Evolutionary conservation across 768 basidiomycete species (phyloP), one percentile per base, ranked within the genome.

Genomic region (Leccinum subgranulosum): DNA sequence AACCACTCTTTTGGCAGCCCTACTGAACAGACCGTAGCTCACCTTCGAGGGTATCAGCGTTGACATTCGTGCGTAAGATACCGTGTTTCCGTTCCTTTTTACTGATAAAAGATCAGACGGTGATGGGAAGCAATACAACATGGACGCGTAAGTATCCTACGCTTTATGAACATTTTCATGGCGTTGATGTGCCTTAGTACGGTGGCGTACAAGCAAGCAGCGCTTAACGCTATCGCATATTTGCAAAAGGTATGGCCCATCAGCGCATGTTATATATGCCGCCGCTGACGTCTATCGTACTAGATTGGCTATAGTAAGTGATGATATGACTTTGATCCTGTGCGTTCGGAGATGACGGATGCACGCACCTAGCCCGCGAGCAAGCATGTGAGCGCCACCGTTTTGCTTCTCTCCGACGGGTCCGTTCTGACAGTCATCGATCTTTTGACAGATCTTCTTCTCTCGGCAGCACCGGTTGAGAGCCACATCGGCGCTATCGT

Each of bases 191-290:
- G 19, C 21, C 33, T 29, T 51, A 87, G 85, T 0, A 82, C 87
- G 21, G 86, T 88, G 17, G 88, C 90, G 3, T 91, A 87, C 69
- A 90, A 91, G 67, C 87, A 88, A 72, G 89, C 90, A 6, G 87
- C 89, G 0, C 72, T 90, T 54, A 90, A 90, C 63, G 81, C 86
- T 2, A 90, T 92, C 52, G 79, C 81, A 2, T 91, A 92, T 68
- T 76, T 92, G 46, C 76, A 79, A 74, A 87, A 87, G 79, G 84
- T 84, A 51, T 27, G 67, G n/a, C n/a, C n/a, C 60, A 39, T 31
- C 36, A 47, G 17, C 0, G 17, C 8, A 1, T 36, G 12, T 6
- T 2, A 10, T 25, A 4, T 33, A 25, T 41, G 14, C 15, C n/a
- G 8, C 15, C 29, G 47, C 39, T 56, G 50, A 64, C 56, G 53